Evolutionary conservation across 2,329 filamentous ascomycete genomes (phyloP).

Genomic region (Colletotrichum orchidophilum): DNA sequence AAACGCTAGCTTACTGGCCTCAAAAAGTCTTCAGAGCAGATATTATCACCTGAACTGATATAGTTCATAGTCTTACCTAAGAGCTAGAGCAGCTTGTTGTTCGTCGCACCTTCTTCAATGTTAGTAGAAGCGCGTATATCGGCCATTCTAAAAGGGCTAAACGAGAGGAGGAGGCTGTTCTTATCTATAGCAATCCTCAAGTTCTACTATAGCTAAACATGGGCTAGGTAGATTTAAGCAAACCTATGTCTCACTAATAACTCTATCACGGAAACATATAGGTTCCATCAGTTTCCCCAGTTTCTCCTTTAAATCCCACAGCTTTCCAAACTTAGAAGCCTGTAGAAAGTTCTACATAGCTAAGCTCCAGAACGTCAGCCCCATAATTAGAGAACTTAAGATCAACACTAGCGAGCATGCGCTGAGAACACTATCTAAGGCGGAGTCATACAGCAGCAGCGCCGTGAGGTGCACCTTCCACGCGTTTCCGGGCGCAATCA

Average conservation of each 20-base stretch:
- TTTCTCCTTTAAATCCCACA: too few relatives aligned
- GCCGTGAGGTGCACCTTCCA: constrained; percentile 74
- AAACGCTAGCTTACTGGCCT: neutral
- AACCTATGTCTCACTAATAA: constrained; percentile 69
- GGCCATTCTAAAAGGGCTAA: constrained; percentile 43
- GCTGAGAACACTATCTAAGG: constrained; percentile 43
- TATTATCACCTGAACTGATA: constrained; percentile 64
- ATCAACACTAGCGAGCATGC: constrained; percentile 38
- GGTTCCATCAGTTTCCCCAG: too few relatives aligned
- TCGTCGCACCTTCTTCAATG: constrained; percentile 71
- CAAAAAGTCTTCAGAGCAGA: constrained; percentile 36
- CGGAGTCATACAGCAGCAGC: constrained; percentile 67
- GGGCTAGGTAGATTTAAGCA: constrained; percentile 70
- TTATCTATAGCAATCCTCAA: constrained; percentile 68
- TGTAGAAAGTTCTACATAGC: constrained; percentile 72
- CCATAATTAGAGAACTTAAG: constrained; percentile 64
- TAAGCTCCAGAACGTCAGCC: constrained; percentile 72
- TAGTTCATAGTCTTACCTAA: constrained; percentile 74
- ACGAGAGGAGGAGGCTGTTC: constrained; percentile 59
- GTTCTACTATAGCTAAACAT: constrained; percentile 70
- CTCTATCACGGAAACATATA: too few relatives aligned
- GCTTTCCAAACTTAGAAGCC: constrained; percentile 60
- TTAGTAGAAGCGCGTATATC: constrained; percentile 54
- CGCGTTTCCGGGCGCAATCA: constrained; percentile 70
- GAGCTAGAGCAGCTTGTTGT: constrained; percentile 73